Percentiles rank a stretch among this genome's conserved stretches.
phyloP scores from a whole-genome alignment of 257 asterid genomes.

The Ocimum tenuiflorum region DNA sequence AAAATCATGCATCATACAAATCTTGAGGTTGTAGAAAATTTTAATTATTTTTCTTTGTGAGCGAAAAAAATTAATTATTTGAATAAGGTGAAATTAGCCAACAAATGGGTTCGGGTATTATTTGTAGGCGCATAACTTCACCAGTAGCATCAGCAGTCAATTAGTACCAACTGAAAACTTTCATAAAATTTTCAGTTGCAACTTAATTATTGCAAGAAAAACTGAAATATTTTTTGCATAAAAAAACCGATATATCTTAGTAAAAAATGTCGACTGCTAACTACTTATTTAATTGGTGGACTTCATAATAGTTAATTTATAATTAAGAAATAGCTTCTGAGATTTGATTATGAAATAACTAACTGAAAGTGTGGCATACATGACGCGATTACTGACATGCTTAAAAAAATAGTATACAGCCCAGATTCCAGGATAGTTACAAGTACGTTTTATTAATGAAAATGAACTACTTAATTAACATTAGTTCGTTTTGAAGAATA shows the following conservation, averaged over 20 bases:
- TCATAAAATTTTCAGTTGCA: neutral
- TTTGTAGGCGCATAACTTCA: constrained; percentile 12
- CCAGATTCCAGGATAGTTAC: neutral
- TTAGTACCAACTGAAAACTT: constrained; percentile 11
- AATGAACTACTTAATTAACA: too few relatives aligned
- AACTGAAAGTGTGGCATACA: constrained; percentile 17
- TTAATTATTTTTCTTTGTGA: too few relatives aligned
- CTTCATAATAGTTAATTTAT: constrained; percentile 7
- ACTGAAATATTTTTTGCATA: too few relatives aligned
- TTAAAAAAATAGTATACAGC: neutral
- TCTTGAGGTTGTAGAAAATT: too few relatives aligned
- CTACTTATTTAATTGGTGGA: neutral
- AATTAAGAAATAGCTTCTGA: neutral
- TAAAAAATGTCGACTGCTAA: neutral
- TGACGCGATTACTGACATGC: constrained; percentile 18
- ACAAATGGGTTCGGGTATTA: constrained; percentile 14
- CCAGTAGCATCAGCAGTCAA: too few relatives aligned
- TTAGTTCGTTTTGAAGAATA: too few relatives aligned
- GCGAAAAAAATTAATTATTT: neutral
- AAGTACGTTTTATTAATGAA: too few relatives aligned
- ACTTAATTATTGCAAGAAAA: neutral
- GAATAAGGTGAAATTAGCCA: too few relatives aligned
- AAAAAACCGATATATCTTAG: neutral
- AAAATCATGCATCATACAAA: too few relatives aligned
- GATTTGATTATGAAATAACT: neutral